Evolutionary conservation across 106 monocot genomes (phyloP).

Genomic region (Triglochin maritima): DNA sequence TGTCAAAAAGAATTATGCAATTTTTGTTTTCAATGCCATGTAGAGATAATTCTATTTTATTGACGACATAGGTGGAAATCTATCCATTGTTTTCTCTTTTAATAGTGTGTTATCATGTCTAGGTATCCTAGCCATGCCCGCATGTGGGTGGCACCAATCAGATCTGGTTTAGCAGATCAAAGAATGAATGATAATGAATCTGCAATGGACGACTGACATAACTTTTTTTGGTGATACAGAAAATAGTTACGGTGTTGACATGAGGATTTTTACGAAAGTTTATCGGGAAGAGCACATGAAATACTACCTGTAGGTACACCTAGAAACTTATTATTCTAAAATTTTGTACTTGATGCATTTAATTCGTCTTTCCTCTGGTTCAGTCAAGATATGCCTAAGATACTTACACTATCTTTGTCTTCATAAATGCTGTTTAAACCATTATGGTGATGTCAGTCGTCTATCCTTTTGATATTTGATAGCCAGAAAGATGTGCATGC

Average conservation of each 20-base stretch:
- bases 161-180: constrained; percentile 65
- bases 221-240: constrained; percentile 77
- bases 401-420: no score
- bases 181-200: constrained; percentile 67
- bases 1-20: no score
- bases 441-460: no score
- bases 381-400: no score
- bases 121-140: constrained; percentile 99
- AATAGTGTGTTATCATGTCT: not conserved
- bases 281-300: constrained; percentile 78
- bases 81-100: not conserved
- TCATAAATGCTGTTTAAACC: no score
- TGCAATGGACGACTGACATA: constrained; percentile 71
- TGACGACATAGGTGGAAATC: not conserved
- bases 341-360: not conserved
- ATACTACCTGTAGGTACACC: constrained; percentile 73
- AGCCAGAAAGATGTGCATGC: no score
- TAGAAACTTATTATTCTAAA: not conserved
- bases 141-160: constrained; percentile 96
- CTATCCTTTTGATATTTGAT: no score
- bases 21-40: not conserved
- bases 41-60: not conserved
- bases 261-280: constrained; percentile 68
- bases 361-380: not conserved
- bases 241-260: constrained; percentile 76